Percentiles rank a stretch among this genome's conserved stretches.
Evolutionary conservation across 345 rosid genomes (phyloP).

Genomic region (Raphanus raphanistrum): DNA sequence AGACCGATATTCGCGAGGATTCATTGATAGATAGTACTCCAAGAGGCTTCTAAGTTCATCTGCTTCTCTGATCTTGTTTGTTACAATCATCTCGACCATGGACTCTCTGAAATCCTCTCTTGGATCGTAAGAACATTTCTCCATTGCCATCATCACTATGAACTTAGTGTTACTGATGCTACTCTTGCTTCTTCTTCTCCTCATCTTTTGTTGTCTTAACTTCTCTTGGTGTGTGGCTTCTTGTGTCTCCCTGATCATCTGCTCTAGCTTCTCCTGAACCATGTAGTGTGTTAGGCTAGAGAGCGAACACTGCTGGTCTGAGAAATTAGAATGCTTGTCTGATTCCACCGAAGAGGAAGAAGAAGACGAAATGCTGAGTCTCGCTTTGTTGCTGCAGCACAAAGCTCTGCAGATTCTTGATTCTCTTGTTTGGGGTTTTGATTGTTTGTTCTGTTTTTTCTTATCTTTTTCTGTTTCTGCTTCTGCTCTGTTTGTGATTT

Average conservation of each 20-base stretch:
- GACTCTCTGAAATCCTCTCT: conserved; percentile 78
- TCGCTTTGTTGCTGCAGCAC: conserved; percentile 69
- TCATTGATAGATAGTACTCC: conserved; percentile 81
- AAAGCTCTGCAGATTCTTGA: conserved; percentile 54
- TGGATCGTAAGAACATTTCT: conserved; percentile 73
- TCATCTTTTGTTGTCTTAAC: conserved; percentile 11
- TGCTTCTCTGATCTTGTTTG: conserved; percentile 57
- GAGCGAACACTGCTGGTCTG: conserved; percentile 50
- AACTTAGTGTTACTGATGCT: conserved; percentile 47
- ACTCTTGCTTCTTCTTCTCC: conserved; percentile 37
- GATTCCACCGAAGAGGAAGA: conserved; percentile 52
- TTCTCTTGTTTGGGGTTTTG: conserved; percentile 34
- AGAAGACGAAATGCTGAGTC: conserved; percentile 67
- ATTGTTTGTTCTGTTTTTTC: conserved; percentile 15
- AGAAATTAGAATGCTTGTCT: conserved; percentile 33
- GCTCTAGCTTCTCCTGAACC: conserved; percentile 86
- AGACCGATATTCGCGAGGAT: conserved; percentile 58
- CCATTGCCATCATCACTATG: conserved; percentile 84
- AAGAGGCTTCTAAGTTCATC: conserved; percentile 74
- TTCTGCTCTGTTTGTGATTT: conserved; percentile 17
- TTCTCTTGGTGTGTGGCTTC: conserved; percentile 42
- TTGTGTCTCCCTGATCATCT: conserved; percentile 51
- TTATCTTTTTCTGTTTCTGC: not conserved
- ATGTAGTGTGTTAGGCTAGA: conserved; percentile 82
- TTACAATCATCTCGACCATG: conserved; percentile 75